Percentiles rank a stretch among this genome's conserved stretches.
These are phyloP conservation scores for Selenicereus undatus DNA, from an alignment of 148 eudicot species.

Conservation along the genomic window DNA sequence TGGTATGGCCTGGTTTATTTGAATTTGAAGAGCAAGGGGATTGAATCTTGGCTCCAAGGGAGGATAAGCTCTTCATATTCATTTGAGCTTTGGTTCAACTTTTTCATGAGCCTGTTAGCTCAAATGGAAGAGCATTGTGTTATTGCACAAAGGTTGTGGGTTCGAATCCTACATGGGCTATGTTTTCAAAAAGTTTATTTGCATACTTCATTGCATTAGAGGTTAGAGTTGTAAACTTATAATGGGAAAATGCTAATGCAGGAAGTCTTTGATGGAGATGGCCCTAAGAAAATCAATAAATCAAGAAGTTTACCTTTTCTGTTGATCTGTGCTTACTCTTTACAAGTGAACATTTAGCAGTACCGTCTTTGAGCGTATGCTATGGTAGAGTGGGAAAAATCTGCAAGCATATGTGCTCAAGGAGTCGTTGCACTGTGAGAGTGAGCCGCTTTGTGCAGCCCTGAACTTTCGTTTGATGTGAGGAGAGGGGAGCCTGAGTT, in stretches of 20 bases:
- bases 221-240: not conserved
- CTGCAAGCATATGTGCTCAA: not conserved
- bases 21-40: not conserved
- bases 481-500: too few species aligned
- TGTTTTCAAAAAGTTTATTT: not conserved
- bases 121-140: constrained; percentile 33
- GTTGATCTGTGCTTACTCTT: too few species aligned
- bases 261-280: not conserved
- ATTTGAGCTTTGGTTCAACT: constrained; percentile 12
- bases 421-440: not conserved
- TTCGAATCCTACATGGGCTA: constrained; percentile 33
- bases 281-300: too few species aligned
- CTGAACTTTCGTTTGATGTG: too few species aligned
- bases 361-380: too few species aligned
- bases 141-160: constrained; percentile 29
- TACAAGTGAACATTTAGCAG: too few species aligned
- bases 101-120: constrained; percentile 28
- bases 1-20: too few species aligned
- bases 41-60: not conserved
- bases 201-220: not conserved
- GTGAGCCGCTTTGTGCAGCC: not conserved
- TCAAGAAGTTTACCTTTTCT: too few species aligned
- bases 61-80: constrained; percentile 3
- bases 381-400: too few species aligned
- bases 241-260: not conserved